Evolutionary conservation across 176 grass and related monocot species (phyloP), one percentile per base, ranked within the genome.

Genomic region (Pharus latifolius): DNA sequence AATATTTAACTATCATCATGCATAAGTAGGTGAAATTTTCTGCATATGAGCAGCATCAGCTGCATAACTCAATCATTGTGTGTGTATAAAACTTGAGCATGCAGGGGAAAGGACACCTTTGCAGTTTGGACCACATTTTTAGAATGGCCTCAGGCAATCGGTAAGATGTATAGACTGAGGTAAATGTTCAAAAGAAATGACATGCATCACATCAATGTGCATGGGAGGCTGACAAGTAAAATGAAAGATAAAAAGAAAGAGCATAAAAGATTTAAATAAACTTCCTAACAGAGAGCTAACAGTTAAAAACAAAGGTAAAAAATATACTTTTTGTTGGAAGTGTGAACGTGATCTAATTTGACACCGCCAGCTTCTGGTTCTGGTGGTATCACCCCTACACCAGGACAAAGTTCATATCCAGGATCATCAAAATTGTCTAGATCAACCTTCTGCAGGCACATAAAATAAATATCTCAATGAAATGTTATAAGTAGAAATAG

Each of bases 351-450:
- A 55, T 69, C 26, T 47, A 80, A 62, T 15, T 61, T 74, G 50
- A n/a, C 49, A 79, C 8, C 27, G 69, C 67, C 51, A 73, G 62
- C 51, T 34, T 40, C 49, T 34, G 82, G 74, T 68, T 84, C 67
- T 11, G 28, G 6, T 57, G 78, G 58, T 30, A 41, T 43, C 26
- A 76, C 55, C 52, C 63, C 83, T 60, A 74, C 46, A 74, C 49
- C 72, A 49, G 83, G 69, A 31, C 78, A 80, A 34, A 69, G 34
- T 25, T 67, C 62, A 69, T 85, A 58, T 16, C 62, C 35, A 14
- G 78, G 66, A 33, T 85, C 83, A 79, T 85, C 83, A 74, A 85
- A 85, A 46, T 74, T 80, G 17, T 85, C 60, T 49, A 82, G 37
- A 59, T 82, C 64, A 60, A 67, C 60, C 49, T 82, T 82, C 79